Base-by-base conservation (phyloP, 257 asterid genomes). In the Lycium barbarum region DNA sequence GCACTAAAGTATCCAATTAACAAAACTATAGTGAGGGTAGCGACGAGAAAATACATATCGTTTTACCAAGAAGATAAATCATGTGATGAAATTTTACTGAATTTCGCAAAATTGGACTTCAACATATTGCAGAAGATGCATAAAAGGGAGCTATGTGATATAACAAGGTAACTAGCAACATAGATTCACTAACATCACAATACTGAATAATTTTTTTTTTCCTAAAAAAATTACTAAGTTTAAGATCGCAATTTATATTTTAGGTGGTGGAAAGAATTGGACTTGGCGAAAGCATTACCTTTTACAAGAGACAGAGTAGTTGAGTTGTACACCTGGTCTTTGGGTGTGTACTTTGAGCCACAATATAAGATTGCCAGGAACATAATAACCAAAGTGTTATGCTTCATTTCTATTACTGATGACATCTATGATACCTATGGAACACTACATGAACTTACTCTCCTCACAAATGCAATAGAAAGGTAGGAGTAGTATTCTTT, bases 231-330 rank as follows among this genome's bases (percentile, higher is more conserved):
- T 26, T 26, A 26, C 33, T 26, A 26, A 26, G 33, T 26, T 26
- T 26, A 26, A 26, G 33, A 26, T 26, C 33, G 0, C 33, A 26
- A 26, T 26, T 26, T 26, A 26, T 26, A 26, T 26, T 26, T 36
- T 84, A 89, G 93, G 91, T 89, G 93, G 91, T 81, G 84, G 84
- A 62, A 82, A 45, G 76, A 45, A 63, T 61, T 87, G 0, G 89
- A 86, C 14, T 57, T 83, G 7, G 43, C 13, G 9, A 68, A 59
- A 0, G 76, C 87, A 55, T n/a, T 86, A 5, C 84, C 90, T 1
- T 90, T 88, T 84, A 87, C 90, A 7, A 88, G 93, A 87, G 91
- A 90, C 2, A 89, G 90, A 72, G 58, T 87, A 43, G 90, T 82
- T 59, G 93, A 91, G 8, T 78, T 90, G 79, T 91, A 88, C n/a